Percentiles rank a stretch among this genome's conserved stretches.
These are phyloP conservation scores for Pestalotiopsis sp. DNA, from an alignment of 2,329 filamentous ascomycete genomes.

Conservation along the genomic window DNA sequence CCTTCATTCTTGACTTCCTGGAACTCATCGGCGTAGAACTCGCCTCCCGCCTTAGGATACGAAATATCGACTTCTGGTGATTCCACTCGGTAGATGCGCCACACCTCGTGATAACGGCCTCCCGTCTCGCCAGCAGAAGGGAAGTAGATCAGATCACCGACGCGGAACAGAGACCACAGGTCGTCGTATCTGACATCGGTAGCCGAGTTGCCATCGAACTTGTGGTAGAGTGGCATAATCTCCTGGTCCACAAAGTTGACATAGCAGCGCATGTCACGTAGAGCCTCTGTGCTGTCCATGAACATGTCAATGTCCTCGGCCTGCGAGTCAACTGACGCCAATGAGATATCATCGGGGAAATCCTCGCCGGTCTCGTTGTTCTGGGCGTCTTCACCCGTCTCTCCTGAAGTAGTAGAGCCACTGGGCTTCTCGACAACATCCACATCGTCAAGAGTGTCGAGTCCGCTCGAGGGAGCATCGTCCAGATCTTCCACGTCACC, in stretches of 20 bases:
- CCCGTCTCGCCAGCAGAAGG: constrained; percentile 34
- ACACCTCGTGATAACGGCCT: constrained; percentile 41
- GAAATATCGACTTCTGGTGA: constrained; percentile 33
- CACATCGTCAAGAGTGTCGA: constrained; percentile 29
- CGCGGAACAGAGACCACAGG: constrained; percentile 44
- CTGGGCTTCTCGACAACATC: constrained; percentile 28
- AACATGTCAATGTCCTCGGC: constrained; percentile 37
- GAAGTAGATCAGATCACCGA: constrained; percentile 44
- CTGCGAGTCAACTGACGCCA: constrained; percentile 39
- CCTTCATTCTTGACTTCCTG: constrained; percentile 29
- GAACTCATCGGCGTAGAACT: constrained; percentile 37
- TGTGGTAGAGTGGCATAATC: constrained; percentile 38
- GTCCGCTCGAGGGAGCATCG: constrained; percentile 25
- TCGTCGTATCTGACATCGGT: constrained; percentile 38
- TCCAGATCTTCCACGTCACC: constrained; percentile 38
- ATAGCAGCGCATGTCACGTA: constrained; percentile 45
- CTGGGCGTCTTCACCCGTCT: neutral
- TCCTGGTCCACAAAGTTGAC: constrained; percentile 46
- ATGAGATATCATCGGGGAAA: constrained; percentile 33
- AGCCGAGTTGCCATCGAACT: constrained; percentile 24
- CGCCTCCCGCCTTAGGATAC: constrained; percentile 35
- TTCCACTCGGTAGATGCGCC: constrained; percentile 38
- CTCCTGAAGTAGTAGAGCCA: neutral
- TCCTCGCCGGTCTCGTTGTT: constrained; percentile 20
- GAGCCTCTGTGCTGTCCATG: constrained; percentile 42